Conservation (phyloP, 345 rosid species). For the Tarenaya hassleriana region DNA sequence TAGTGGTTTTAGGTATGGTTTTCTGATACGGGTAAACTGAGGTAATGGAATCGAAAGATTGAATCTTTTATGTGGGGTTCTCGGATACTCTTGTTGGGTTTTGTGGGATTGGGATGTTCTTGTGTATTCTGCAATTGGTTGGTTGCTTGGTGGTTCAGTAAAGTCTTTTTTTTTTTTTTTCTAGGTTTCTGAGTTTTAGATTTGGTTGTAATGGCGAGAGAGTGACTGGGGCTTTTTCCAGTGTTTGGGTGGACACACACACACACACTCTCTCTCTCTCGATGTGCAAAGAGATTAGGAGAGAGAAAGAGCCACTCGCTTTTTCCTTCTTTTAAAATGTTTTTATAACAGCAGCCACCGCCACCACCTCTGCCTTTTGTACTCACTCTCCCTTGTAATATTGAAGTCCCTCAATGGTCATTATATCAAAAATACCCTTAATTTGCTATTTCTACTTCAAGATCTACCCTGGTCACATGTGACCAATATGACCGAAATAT, state of each 20-base stretch:
- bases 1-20: too few species aligned
- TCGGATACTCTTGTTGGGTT: conserved; percentile 21
- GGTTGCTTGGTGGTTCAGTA: conserved; percentile 36
- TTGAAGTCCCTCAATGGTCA: too few species aligned
- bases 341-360: conserved; percentile 18
- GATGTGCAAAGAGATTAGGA: conserved; percentile 21
- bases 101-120: too few species aligned
- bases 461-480: too few species aligned
- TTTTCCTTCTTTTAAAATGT: conserved; percentile 16
- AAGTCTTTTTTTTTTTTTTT: conserved; percentile 25
- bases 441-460: too few species aligned
- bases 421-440: too few species aligned
- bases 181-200: conserved; percentile 30
- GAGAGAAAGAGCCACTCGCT: neutral
- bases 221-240: too few species aligned
- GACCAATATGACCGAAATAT: too few species aligned
- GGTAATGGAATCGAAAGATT: conserved; percentile 16
- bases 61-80: conserved; percentile 22
- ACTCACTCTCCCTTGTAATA: too few species aligned
- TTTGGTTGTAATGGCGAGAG: conserved; percentile 18
- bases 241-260: too few species aligned
- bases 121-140: conserved; percentile 31
- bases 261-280: conserved; percentile 21
- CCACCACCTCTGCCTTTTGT: too few species aligned
- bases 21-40: too few species aligned